Conservation (phyloP, 106 monocot species). For the Allium cepa region DNA sequence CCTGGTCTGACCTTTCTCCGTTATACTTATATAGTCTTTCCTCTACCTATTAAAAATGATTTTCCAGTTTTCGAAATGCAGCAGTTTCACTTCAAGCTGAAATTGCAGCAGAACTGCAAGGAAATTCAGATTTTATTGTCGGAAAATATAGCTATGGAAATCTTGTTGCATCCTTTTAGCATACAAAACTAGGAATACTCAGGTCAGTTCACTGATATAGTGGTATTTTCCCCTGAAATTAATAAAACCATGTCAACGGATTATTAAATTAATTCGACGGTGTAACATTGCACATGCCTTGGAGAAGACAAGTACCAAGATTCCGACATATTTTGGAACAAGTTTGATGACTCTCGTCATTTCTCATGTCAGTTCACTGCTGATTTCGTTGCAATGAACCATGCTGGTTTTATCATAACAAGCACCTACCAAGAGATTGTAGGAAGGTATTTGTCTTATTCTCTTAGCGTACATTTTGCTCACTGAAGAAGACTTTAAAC, state of each 20-base stretch:
- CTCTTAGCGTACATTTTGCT: neutral
- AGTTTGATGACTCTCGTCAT: constrained; percentile 80
- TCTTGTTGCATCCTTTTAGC: constrained; percentile 88
- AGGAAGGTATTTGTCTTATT: constrained; percentile 53
- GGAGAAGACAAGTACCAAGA: constrained; percentile 99
- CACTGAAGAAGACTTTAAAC: too few relatives aligned
- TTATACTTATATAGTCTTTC: neutral
- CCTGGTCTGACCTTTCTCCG: too few relatives aligned
- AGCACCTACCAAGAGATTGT: constrained; percentile 99
- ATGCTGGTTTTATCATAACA: constrained; percentile 94
- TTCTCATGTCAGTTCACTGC: constrained; percentile 97
- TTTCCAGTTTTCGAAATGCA: too few relatives aligned
- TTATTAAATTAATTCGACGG: constrained; percentile 21
- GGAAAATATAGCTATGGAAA: constrained; percentile 97
- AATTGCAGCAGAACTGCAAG: constrained; percentile 78
- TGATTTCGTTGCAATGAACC: constrained; percentile 89
- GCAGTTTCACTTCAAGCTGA: neutral
- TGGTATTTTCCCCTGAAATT: too few relatives aligned
- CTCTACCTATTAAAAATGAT: too few relatives aligned
- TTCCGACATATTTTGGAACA: constrained; percentile 94
- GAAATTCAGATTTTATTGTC: constrained; percentile 74
- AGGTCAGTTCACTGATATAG: too few relatives aligned
- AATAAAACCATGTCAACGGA: neutral
- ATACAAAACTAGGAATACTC: constrained; percentile 69
- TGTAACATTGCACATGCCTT: constrained; percentile 95